Percentiles rank a stretch among this genome's conserved stretches.
Evolutionary conservation across 768 basidiomycete genomes (phyloP).

Genomic region (Suillus alpinus): DNA sequence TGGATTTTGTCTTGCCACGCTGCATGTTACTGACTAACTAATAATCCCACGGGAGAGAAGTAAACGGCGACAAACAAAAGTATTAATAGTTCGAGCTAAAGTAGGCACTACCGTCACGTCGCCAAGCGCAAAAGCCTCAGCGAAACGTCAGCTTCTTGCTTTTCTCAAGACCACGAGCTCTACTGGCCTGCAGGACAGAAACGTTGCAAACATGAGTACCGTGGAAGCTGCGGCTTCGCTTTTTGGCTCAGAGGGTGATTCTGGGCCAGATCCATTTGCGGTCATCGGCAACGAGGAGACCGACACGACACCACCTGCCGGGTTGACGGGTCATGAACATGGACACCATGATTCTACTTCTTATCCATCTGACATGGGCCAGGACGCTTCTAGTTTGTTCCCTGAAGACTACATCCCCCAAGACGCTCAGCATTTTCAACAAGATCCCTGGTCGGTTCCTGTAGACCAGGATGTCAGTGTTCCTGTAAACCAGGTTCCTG

Average conservation of each 20-base stretch:
- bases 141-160: conserved; percentile 11
- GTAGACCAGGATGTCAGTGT: conserved; percentile 14
- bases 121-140: conserved; percentile 2
- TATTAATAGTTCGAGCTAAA: conserved; percentile 6
- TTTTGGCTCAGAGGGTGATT: conserved; percentile 62
- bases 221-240: conserved; percentile 81
- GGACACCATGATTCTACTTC: conserved; percentile 20
- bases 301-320: conserved; percentile 25
- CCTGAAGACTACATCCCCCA: conserved; percentile 31
- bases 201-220: conserved; percentile 51
- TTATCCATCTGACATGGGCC: conserved; percentile 29
- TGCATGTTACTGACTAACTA: background rate
- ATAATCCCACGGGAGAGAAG: background rate
- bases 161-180: conserved; percentile 10
- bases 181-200: conserved; percentile 15
- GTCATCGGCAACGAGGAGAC: conserved; percentile 44
- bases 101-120: conserved; percentile 2
- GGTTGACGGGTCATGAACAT: conserved; percentile 20
- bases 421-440: conserved; percentile 21
- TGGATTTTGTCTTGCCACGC: conserved; percentile 1
- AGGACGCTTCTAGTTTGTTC: conserved; percentile 39
- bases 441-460: conserved; percentile 27
- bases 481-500: conserved; percentile 13
- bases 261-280: conserved; percentile 62
- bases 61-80: conserved; percentile 29